Base-by-base conservation (phyloP, 495 filamentous ascomycete species). In the Rhypophila decipiens region DNA sequence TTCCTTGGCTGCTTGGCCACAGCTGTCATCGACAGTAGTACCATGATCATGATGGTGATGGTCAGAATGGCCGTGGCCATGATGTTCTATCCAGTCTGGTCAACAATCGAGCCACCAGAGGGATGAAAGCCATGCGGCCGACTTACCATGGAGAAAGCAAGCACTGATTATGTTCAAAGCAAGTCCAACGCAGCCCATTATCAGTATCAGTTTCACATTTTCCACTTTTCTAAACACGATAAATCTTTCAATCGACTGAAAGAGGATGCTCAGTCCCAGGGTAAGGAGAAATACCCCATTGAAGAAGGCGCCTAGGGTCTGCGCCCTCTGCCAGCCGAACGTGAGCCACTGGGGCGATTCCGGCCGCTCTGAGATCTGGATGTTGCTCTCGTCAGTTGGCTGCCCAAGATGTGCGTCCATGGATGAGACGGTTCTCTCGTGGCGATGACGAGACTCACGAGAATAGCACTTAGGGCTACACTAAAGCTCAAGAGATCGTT, bases 281-380 rank as follows among this genome's bases (percentile, higher is more conserved):
- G 90, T 90, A 42, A 96, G 78, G 44, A 97, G 76, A 63, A 96
- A 95, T n/a, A 94, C 86, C 23, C 91, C 91, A 58, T 97, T 97
- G 58, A 95, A 83, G 49, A 97, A 77, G n/a, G 91, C 89, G 56
- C 91, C 91, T 2, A 97, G 76, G 1, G 91, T 84, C 61, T 90
- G 85, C 3, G 91, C 89, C 22, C 91, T 85, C 76, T 95, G 89
- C 91, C 91, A 97, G 68, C 90, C 69, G 45, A 60, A 67, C 1
- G 68, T 70, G 20, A 71, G 58, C 34, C 63, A 64, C 44, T 65
- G 57, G 12, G 69, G 73, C 9, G 66, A 65, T 7, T 63, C 51
- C 42, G 51, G 56, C 5, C 55, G 55, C 44, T 74, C 66, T 0
- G 72, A 73, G 21, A 75, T 67, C 72, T 76, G 18, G 24, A 7